Base-by-base conservation (phyloP, 179 eudicot genomes). In the Carnegiea gigantea region DNA sequence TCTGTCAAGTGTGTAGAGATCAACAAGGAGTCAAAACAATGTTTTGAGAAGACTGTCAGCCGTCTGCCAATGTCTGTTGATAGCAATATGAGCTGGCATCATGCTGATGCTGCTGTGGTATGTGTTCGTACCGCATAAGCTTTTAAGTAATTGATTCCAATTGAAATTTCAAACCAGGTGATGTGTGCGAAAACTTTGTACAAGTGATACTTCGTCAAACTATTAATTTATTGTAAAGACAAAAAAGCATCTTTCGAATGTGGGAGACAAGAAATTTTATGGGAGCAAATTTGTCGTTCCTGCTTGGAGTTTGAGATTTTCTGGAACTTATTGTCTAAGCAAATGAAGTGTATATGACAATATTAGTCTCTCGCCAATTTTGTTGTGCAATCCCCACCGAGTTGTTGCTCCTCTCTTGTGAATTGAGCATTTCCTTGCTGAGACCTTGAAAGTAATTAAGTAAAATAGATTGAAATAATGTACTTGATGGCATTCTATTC, bases 61-160 rank as follows among this genome's bases (percentile, higher is more conserved):
- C 98, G 98, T 70, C 86, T 96, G 82, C 95, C 98, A 73, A 67
- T 70, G 36, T 73, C 80, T 70, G 75, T 90, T 64, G 94, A 89
- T 82, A 82, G 97, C 90, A 92, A 85, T 85, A 91, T 96, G 86
- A 92, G 97, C 86, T 96, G 99, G 99, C 98, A 94, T 88, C 91
- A 90, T 59, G 97, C 93, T 18, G 99, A 96, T 85, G 87, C 97
- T 83, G 86, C 99, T 78, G 82, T 80, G 80, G 99, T 96, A 79
- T 80, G 92, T 71, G n/a, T 71, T 57, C 70, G 57, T 78, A 51
- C 49, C n/a, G 68, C 30, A 33, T 33, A 3, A 33, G 36, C 36
- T 33, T 62, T 62, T n/a, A 23, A n/a, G 26, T 23, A 62, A 7
- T 62, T 62, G 62, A 54, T 62, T 62, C 18, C 30, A 23, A 15